These are phyloP conservation scores for Nemania serpens DNA, from an alignment of 2,329 filamentous ascomycete genomes.

Conservation along the genomic window DNA sequence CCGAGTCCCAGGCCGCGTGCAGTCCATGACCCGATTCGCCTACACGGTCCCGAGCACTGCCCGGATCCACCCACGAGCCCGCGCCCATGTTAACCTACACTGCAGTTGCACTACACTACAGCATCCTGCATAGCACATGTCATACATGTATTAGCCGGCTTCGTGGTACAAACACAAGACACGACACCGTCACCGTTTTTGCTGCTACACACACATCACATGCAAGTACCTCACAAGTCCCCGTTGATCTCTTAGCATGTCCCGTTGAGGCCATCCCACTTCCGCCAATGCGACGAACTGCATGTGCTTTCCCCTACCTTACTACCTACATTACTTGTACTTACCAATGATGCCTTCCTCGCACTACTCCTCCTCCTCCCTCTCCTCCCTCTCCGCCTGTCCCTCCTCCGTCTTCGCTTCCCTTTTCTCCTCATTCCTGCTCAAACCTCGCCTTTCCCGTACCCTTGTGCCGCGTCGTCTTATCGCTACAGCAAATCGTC, in stretches of 20 bases:
- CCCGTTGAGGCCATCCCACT: not conserved
- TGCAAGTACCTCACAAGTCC: not conserved
- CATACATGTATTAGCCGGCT: not conserved
- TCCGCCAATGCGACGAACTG: constrained; percentile 8
- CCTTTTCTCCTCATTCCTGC: constrained; percentile 11
- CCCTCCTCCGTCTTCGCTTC: not conserved
- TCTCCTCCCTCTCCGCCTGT: not conserved
- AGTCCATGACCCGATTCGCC: not conserved
- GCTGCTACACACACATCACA: too few species aligned
- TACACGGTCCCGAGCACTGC: constrained; percentile 5
- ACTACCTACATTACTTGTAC: not conserved
- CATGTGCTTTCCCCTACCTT: not conserved
- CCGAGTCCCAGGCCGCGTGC: not conserved
- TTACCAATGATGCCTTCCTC: constrained; percentile 16
- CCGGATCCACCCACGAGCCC: too few species aligned
- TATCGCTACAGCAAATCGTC: constrained; percentile 4
- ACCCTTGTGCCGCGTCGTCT: constrained; percentile 7
- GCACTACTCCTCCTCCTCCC: not conserved
- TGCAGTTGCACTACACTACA: too few species aligned
- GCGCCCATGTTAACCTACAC: too few species aligned
- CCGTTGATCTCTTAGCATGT: not conserved
- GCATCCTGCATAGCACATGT: not conserved
- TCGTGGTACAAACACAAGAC: too few species aligned
- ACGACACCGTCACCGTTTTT: too few species aligned
- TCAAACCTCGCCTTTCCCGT: constrained; percentile 7